A percentile compares a stretch with the other conserved stretches of the same genome.
These are phyloP conservation scores for Aureobasidium uvarum DNA, from an alignment of 2,329 filamentous ascomycete species.

Conservation along the genomic window DNA sequence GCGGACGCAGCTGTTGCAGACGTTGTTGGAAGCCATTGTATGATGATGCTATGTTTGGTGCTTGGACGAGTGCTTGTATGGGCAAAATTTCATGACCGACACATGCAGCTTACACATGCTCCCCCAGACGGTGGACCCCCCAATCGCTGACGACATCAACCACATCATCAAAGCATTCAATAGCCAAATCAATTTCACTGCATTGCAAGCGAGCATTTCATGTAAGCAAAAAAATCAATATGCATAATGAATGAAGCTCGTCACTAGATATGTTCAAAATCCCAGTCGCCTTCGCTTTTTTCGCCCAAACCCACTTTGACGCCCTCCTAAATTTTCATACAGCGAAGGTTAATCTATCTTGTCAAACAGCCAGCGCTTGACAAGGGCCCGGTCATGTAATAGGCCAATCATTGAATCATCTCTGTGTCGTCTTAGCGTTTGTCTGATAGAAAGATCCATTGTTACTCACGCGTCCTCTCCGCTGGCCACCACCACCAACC, in stretches of 20 bases:
- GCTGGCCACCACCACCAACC: slow-evolving; percentile 52
- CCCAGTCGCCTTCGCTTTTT: slow-evolving; percentile 24
- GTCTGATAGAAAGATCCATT: not conserved
- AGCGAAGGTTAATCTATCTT: slow-evolving; percentile 13
- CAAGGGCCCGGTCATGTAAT: not conserved
- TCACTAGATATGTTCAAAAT: slow-evolving; percentile 25
- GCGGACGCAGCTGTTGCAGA: slow-evolving; percentile 33
- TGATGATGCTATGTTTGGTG: not conserved
- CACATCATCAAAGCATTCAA: not conserved
- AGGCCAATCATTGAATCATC: slow-evolving; percentile 23
- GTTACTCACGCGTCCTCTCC: slow-evolving; percentile 52
- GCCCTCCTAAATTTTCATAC: slow-evolving; percentile 23
- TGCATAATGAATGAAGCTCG: slow-evolving; percentile 16
- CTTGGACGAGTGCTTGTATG: not conserved
- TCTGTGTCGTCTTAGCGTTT: slow-evolving; percentile 9
- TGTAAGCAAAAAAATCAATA: slow-evolving; percentile 9
- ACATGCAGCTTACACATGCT: slow-evolving; percentile 15
- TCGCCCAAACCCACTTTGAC: not conserved
- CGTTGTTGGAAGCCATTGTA: slow-evolving; percentile 31
- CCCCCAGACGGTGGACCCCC: not conserved
- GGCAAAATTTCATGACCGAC: slow-evolving; percentile 11
- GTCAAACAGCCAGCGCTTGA: slow-evolving; percentile 27
- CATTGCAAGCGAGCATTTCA: not conserved
- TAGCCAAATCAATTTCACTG: too few species aligned
- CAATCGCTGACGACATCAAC: slow-evolving; percentile 12